These are phyloP conservation scores for Mercurialis annua DNA, from an alignment of 345 rosid genomes.

Conservation along the genomic window DNA sequence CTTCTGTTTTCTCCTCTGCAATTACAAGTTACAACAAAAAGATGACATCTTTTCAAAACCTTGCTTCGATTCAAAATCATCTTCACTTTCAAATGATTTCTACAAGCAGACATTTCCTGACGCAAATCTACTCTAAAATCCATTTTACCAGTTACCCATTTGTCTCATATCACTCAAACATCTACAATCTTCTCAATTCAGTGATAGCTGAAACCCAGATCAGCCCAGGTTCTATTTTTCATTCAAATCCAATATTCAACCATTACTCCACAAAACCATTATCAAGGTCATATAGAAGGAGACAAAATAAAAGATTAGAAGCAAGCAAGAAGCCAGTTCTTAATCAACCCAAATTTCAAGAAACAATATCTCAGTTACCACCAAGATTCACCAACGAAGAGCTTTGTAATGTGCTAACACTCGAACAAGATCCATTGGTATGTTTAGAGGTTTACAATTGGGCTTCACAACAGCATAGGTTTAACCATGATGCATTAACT, in stretches of 20 bases:
- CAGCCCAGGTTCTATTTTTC: background rate
- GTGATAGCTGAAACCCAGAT: constrained; percentile 8
- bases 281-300: constrained; percentile 58
- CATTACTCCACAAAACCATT: constrained; percentile 45
- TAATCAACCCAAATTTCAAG: constrained; percentile 47
- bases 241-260: background rate
- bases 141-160: background rate
- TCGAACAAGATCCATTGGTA: constrained; percentile 59
- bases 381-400: constrained; percentile 74
- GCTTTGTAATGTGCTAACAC: constrained; percentile 48
- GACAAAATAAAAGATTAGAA: constrained; percentile 55
- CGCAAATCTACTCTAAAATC: background rate
- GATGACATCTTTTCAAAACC: background rate
- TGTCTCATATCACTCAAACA: constrained; percentile 1
- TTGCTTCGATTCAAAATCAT: background rate
- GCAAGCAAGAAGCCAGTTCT: constrained; percentile 46
- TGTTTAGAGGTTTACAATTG: constrained; percentile 80
- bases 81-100: constrained; percentile 2
- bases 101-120: constrained; percentile 4
- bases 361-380: constrained; percentile 50
- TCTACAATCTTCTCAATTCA: background rate
- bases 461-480: constrained; percentile 80
- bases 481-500: constrained; percentile 56
- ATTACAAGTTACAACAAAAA: background rate
- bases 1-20: background rate